Conservation (phyloP, 2,329 filamentous ascomycete genomes). For the Xylaria sp. region DNA sequence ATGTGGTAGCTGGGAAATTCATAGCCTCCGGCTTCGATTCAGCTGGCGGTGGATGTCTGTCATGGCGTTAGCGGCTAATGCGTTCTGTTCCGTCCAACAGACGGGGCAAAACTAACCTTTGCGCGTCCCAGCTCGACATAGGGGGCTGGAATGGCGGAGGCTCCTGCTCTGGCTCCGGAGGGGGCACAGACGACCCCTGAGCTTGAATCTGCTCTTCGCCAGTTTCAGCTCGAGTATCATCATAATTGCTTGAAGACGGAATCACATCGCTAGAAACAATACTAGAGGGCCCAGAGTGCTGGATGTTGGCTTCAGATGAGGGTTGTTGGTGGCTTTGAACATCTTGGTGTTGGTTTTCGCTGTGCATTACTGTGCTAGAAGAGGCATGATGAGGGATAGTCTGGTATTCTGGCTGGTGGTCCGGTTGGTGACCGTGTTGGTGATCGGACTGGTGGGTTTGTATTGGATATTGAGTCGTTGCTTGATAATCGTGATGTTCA, state of each 20-base stretch:
- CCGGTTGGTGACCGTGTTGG: background rate
- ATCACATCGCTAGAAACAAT: slow-evolving; percentile 42
- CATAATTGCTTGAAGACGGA: slow-evolving; percentile 52
- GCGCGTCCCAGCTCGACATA: slow-evolving; percentile 63
- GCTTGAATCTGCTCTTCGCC: slow-evolving; percentile 54
- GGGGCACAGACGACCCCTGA: slow-evolving; percentile 52
- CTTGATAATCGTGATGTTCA: slow-evolving; percentile 31
- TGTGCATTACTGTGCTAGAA: slow-evolving; percentile 31
- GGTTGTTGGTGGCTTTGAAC: slow-evolving; percentile 32
- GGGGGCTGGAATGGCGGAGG: slow-evolving; percentile 50
- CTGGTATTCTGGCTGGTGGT: slow-evolving; percentile 12
- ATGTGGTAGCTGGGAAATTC: slow-evolving; percentile 82
- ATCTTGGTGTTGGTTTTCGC: slow-evolving; percentile 30
- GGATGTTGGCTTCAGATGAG: slow-evolving; percentile 42
- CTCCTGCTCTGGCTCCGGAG: slow-evolving; percentile 52
- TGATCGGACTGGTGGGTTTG: slow-evolving; percentile 17
- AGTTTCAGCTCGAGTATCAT: slow-evolving; percentile 63
- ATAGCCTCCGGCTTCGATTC: slow-evolving; percentile 85
- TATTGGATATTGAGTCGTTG: slow-evolving; percentile 38
- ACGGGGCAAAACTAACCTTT: slow-evolving; percentile 55
- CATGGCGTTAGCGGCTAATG: slow-evolving; percentile 35
- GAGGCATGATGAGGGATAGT: slow-evolving; percentile 26
- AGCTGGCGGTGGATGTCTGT: slow-evolving; percentile 70
- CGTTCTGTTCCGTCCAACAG: background rate
- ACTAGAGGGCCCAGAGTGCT: slow-evolving; percentile 40